Conservation (phyloP, 805 yeast species). For the Wickerhamiella sorbophila region DNA sequence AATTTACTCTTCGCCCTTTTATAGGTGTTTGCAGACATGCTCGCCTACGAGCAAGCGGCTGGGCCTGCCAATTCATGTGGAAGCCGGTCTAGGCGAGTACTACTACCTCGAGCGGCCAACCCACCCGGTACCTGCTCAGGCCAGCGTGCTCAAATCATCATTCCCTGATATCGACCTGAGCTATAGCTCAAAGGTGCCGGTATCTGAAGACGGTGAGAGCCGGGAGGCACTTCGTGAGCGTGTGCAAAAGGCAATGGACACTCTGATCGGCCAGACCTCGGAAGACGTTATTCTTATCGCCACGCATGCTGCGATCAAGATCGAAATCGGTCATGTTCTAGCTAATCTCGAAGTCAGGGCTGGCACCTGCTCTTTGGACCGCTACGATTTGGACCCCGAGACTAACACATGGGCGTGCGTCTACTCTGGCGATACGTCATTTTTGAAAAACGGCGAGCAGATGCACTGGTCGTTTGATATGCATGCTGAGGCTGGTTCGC, state of each 20-base stretch:
- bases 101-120: slow-evolving; percentile 53
- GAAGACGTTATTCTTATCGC: slow-evolving; percentile 50
- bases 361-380: slow-evolving; percentile 76
- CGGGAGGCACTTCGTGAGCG: slow-evolving; percentile 55
- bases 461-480: slow-evolving; percentile 77
- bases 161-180: slow-evolving; percentile 36
- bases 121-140: slow-evolving; percentile 35
- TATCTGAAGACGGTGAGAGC: slow-evolving; percentile 52
- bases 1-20: slow-evolving; percentile 72
- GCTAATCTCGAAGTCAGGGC: slow-evolving; percentile 43
- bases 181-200: slow-evolving; percentile 45
- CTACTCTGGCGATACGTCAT: slow-evolving; percentile 62
- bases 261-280: slow-evolving; percentile 46
- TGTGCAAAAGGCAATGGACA: slow-evolving; percentile 38
- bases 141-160: slow-evolving; percentile 30
- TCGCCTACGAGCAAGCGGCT: slow-evolving; percentile 50
- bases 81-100: slow-evolving; percentile 89
- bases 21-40: slow-evolving; percentile 75
- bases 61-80: slow-evolving; percentile 47
- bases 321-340: slow-evolving; percentile 70
- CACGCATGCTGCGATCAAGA: slow-evolving; percentile 88
- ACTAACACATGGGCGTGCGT: slow-evolving; percentile 41
- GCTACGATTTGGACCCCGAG: slow-evolving; percentile 28
- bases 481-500: slow-evolving; percentile 78
- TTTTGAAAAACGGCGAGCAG: slow-evolving; percentile 67